phyloP scores from a whole-genome alignment of 192 early-diverging fungal species.

The Chytriomyces sp. region DNA sequence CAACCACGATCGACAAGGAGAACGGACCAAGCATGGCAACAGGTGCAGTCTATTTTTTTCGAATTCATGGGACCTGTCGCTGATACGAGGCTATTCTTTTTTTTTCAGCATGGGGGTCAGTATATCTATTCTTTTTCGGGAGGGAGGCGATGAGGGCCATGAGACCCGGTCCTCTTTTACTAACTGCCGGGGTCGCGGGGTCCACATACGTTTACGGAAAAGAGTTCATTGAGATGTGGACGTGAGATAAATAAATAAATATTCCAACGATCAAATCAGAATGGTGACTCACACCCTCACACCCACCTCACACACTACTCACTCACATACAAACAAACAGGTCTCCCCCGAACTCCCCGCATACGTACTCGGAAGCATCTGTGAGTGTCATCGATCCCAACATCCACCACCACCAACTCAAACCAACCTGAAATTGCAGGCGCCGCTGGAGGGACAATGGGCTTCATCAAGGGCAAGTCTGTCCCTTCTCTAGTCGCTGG shows the following conservation, averaged over 20 bases:
- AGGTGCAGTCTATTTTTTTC: background rate
- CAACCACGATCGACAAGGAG: constrained; percentile 13
- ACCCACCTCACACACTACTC: background rate
- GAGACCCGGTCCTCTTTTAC: constrained; percentile 17
- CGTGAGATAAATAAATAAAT: too few relatives aligned
- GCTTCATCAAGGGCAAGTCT: constrained; percentile 45
- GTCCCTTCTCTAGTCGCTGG: constrained; percentile 57
- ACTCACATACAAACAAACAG: background rate
- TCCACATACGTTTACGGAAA: constrained; percentile 16
- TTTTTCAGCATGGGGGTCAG: constrained; percentile 31
- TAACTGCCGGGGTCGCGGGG: constrained; percentile 16
- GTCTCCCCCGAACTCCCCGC: constrained; percentile 13
- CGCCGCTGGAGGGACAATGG: constrained; percentile 55
- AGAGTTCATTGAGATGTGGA: too few relatives aligned
- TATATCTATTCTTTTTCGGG: constrained; percentile 32
- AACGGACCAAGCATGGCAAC: constrained; percentile 30
- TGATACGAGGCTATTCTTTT: background rate
- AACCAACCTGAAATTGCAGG: constrained; percentile 29
- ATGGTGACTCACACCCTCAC: background rate
- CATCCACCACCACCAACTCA: background rate
- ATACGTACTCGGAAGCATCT: constrained; percentile 17
- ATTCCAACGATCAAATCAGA: too few relatives aligned
- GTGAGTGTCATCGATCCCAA: background rate
- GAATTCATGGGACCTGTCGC: too few relatives aligned
- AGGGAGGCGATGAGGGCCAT: background rate